Evolutionary conservation across 768 basidiomycete genomes (phyloP), one percentile per base, ranked within the genome.

Genomic region (Russula brevipes): DNA sequence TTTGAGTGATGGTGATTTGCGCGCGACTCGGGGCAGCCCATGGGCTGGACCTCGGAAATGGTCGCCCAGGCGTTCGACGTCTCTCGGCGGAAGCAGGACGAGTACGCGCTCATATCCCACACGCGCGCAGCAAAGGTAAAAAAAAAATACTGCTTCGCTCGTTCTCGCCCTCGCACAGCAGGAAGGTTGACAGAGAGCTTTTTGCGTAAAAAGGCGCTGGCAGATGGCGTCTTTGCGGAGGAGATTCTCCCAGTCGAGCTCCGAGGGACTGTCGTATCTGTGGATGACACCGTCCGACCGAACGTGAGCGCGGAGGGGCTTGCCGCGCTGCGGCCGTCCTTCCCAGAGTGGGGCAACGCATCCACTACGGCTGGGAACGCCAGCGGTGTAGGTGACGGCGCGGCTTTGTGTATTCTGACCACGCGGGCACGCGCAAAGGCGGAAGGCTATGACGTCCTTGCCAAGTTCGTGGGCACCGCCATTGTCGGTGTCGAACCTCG

Each of bases 41-140:
- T 94, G 94, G 94, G 94, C 54, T 99, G 92, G 92, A 94, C 92
- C 1, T 90, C 90, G 5, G 92, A 94, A 73, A 86, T 90, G 85
- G 90, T 94, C 24, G 90, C 92, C n/a, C 74, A 86, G 69, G 77
- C 82, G 8, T 94, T 85, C 76, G 80, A 85, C n/a, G 74, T 94
- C 61, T 79, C 91, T 4, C 86, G 95, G 41, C 76, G 85, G 70
- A 86, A 81, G 68, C 95, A 98, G 74, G 96, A 98, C 73, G 81
- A 91, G 59, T 95, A 91, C 71, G 95, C 95, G 0, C 80, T 91
- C 57, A 84, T 90, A 57, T 95, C 92, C 8, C 94, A 95, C 73
- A 85, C 81, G 42, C 85, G 93, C 70, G 93, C 94, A 24, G 81
- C 76, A 51, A 79, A 83, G 76, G 88, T 86, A 67, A 36, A 69